Percentiles rank a stretch among this genome's conserved stretches.
Conservation (phyloP, 495 filamentous ascomycete species). For the Hypoxylon cercidicola region DNA sequence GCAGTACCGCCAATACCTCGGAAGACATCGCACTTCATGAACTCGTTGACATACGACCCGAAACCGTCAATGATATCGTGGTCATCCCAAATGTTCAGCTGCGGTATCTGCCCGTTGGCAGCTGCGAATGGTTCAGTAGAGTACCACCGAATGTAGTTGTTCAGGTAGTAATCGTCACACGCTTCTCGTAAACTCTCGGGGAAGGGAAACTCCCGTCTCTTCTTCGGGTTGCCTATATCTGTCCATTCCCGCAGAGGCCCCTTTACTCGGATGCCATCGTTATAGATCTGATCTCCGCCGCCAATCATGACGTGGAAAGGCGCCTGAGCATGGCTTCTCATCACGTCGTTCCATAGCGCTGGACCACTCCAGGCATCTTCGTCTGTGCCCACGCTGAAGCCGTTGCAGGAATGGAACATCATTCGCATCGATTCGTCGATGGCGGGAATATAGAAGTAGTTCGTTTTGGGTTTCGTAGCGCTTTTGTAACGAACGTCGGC, state of each 20-base stretch:
- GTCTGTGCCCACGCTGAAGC: slow-evolving; percentile 92
- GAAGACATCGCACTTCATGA: slow-evolving; percentile 93
- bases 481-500: slow-evolving; percentile 57
- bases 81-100: slow-evolving; percentile 96
- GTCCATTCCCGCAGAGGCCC: slow-evolving; percentile 86
- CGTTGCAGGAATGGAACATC: slow-evolving; percentile 97
- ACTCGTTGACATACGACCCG: slow-evolving; percentile 90
- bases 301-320: slow-evolving; percentile 97
- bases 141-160: slow-evolving; percentile 93
- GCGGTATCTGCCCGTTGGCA: slow-evolving; percentile 87
- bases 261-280: slow-evolving; percentile 84
- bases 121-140: slow-evolving; percentile 81
- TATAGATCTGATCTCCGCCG: slow-evolving; percentile 96
- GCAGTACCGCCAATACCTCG: slow-evolving; percentile 87
- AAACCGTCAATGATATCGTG: slow-evolving; percentile 94
- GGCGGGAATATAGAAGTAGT: slow-evolving; percentile 79
- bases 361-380: slow-evolving; percentile 84
- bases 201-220: slow-evolving; percentile 80
- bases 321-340: slow-evolving; percentile 72
- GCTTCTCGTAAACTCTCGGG: slow-evolving; percentile 73
- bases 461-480: slow-evolving; percentile 57
- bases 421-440: slow-evolving; percentile 87
- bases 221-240: slow-evolving; percentile 80
- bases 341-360: slow-evolving; percentile 89
- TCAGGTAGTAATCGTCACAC: slow-evolving; percentile 91